These are phyloP conservation scores for Colletotrichum musae DNA, from an alignment of 2,329 filamentous ascomycete species.

Conservation along the genomic window DNA sequence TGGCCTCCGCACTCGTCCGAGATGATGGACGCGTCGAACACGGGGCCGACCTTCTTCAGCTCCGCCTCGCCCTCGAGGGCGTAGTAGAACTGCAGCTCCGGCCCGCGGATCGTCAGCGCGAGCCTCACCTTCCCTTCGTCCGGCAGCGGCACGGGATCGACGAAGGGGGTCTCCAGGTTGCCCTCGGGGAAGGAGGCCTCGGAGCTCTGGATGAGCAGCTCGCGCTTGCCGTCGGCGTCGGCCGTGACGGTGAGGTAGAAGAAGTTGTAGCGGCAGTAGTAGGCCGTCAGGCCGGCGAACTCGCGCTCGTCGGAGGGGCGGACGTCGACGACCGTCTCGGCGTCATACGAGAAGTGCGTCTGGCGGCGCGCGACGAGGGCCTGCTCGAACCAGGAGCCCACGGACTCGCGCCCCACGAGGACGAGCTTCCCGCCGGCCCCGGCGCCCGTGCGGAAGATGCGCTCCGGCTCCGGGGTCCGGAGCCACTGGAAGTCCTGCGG, in stretches of 20 bases:
- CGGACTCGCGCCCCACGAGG: slow-evolving; percentile 65
- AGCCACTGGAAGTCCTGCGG: slow-evolving; percentile 71
- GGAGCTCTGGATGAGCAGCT: slow-evolving; percentile 70
- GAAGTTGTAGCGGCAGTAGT: slow-evolving; percentile 76
- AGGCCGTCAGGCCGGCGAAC: slow-evolving; percentile 73
- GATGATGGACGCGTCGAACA: slow-evolving; percentile 71
- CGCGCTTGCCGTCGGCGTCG: slow-evolving; percentile 67
- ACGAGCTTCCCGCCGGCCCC: slow-evolving; percentile 56
- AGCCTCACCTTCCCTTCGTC: slow-evolving; percentile 69
- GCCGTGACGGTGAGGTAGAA: slow-evolving; percentile 75
- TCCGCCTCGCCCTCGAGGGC: slow-evolving; percentile 59
- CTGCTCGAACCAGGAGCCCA: slow-evolving; percentile 73
- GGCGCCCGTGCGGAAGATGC: slow-evolving; percentile 61
- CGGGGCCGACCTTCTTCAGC: slow-evolving; percentile 65
- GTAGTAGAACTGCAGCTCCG: slow-evolving; percentile 70
- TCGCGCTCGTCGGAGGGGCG: slow-evolving; percentile 70
- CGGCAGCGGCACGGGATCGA: slow-evolving; percentile 63
- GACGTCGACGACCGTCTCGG: slow-evolving; percentile 69
- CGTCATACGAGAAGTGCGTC: slow-evolving; percentile 73
- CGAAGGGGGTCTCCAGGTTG: slow-evolving; percentile 59
- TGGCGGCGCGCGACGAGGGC: slow-evolving; percentile 69
- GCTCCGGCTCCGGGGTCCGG: slow-evolving; percentile 67
- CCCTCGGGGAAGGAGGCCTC: slow-evolving; percentile 70
- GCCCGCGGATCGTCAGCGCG: slow-evolving; percentile 65
- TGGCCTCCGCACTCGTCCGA: slow-evolving; percentile 76